These are phyloP conservation scores for Elsinoe perseae DNA, from an alignment of 2,329 filamentous ascomycete species.

Conservation along the genomic window DNA sequence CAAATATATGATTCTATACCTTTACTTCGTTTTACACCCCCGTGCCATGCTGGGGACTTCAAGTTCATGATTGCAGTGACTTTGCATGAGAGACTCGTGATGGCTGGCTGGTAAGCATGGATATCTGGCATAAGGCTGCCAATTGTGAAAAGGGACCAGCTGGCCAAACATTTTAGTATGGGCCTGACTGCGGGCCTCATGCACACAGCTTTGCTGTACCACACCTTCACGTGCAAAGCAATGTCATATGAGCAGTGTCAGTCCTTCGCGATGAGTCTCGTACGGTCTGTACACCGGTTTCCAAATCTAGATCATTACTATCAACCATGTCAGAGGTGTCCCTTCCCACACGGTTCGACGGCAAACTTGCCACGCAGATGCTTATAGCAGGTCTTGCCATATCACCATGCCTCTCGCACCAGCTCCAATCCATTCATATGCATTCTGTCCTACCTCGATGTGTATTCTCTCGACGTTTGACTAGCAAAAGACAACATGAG, in stretches of 20 bases:
- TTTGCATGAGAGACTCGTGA: no score
- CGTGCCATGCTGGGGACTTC: no score
- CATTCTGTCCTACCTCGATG: no score
- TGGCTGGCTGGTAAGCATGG: no score
- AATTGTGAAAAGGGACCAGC: neutral
- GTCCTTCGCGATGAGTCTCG: no score
- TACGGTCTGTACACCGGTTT: no score
- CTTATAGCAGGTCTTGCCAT: neutral
- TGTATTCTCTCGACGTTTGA: no score
- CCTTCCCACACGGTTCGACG: neutral
- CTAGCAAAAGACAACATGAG: neutral
- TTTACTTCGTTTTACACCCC: neutral
- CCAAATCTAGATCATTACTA: neutral
- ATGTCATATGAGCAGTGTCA: neutral
- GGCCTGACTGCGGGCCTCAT: no score
- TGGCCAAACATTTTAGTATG: no score
- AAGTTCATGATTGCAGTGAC: neutral
- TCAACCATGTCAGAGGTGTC: neutral
- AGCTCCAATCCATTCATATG: no score
- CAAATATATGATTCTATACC: slow-evolving; percentile 10
- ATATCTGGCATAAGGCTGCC: neutral
- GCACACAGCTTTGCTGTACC: neutral
- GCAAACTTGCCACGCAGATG: neutral
- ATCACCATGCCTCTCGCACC: no score
- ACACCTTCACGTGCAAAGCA: neutral